Conservation (phyloP, 1,139 yeast genomes). For the Debaryomyces psychrophilus region DNA sequence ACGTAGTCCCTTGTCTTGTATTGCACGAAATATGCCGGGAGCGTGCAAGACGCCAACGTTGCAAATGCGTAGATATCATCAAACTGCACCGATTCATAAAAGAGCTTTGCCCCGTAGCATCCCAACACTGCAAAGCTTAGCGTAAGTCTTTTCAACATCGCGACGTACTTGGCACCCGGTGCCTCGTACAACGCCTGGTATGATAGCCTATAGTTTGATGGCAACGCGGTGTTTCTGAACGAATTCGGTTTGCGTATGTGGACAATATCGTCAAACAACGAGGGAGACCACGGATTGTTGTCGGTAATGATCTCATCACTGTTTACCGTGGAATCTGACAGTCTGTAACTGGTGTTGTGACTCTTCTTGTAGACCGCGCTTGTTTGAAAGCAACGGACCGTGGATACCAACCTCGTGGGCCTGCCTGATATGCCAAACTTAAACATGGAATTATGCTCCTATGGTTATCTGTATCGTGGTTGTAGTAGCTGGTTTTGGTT, state of each 20-base stretch:
- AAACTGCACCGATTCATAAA: conserved; percentile 58
- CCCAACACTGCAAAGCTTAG: conserved; percentile 60
- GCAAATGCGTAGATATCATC: conserved; percentile 56
- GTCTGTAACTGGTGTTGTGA: conserved; percentile 27
- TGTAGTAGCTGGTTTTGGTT: not conserved
- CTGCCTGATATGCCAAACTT: not conserved
- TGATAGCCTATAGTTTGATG: conserved; percentile 51
- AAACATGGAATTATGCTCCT: not conserved
- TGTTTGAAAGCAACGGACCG: not conserved
- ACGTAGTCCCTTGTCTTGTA: conserved; percentile 70
- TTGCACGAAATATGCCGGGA: conserved; percentile 56
- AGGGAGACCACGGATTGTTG: conserved; percentile 55
- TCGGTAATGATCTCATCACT: conserved; percentile 46
- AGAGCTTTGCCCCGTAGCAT: conserved; percentile 55
- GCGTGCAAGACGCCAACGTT: conserved; percentile 39
- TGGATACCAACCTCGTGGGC: not conserved
- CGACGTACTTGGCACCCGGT: conserved; percentile 58
- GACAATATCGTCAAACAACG: conserved; percentile 43
- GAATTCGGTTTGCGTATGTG: conserved; percentile 30
- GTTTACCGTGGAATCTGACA: conserved; percentile 41
- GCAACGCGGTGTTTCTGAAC: conserved; percentile 33
- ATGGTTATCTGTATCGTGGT: not conserved
- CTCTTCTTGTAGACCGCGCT: not conserved
- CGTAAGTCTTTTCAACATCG: conserved; percentile 56
- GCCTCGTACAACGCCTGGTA: conserved; percentile 59